phyloP scores from a whole-genome alignment of 306 rosid genomes.

The Echinosophora koreensis region DNA sequence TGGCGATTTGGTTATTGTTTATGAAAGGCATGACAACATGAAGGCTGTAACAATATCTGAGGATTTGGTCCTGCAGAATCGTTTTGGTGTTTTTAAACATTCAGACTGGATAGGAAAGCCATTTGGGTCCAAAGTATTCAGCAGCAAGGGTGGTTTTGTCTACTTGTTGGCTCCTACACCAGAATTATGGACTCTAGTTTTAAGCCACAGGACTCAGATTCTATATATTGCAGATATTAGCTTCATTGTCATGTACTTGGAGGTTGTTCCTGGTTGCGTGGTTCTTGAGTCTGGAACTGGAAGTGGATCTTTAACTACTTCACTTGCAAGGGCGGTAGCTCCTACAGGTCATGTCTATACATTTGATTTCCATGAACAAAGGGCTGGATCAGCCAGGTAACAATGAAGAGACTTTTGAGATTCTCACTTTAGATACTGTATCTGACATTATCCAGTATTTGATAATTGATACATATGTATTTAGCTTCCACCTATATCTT shows the following conservation, averaged over 20 bases:
- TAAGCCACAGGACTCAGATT: slow-evolving; percentile 91
- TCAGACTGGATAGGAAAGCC: slow-evolving; percentile 87
- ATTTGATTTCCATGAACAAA: slow-evolving; percentile 79
- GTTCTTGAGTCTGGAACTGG: slow-evolving; percentile 94
- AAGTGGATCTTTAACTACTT: slow-evolving; percentile 88
- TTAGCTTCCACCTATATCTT: not conserved
- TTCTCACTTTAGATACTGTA: slow-evolving; percentile 1
- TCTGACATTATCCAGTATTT: not conserved
- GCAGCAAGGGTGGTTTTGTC: slow-evolving; percentile 82
- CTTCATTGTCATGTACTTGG: slow-evolving; percentile 77
- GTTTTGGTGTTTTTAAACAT: slow-evolving; percentile 80
- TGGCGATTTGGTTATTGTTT: slow-evolving; percentile 82
- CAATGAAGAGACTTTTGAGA: not conserved
- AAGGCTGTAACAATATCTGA: slow-evolving; percentile 72
- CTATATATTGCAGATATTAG: slow-evolving; percentile 88
- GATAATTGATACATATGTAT: not conserved
- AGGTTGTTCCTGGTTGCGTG: slow-evolving; percentile 80
- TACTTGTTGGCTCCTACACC: slow-evolving; percentile 89
- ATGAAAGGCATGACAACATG: slow-evolving; percentile 84
- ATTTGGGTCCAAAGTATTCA: slow-evolving; percentile 81
- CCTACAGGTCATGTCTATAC: slow-evolving; percentile 81
- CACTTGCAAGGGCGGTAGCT: slow-evolving; percentile 88
- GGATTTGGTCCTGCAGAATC: slow-evolving; percentile 68
- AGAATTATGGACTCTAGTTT: slow-evolving; percentile 83
- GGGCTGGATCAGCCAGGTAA: slow-evolving; percentile 81